A percentile compares a stretch with the other conserved stretches of the same genome.
Evolutionary conservation across 257 asterid species (phyloP).

Genomic region (Solanum dulcamara): DNA sequence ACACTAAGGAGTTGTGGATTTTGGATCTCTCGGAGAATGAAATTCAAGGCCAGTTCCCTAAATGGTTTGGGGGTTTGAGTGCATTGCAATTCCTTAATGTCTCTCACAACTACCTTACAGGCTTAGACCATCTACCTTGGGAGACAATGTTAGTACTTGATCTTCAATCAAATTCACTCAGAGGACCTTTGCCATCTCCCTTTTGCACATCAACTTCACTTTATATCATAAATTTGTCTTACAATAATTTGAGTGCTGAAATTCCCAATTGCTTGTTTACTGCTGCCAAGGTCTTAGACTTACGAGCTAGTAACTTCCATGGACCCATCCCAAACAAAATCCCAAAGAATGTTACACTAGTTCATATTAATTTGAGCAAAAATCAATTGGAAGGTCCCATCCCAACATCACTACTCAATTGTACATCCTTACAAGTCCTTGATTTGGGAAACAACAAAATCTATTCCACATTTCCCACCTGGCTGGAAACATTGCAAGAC

Average conservation of each 20-base stretch:
- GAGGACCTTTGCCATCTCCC: not conserved
- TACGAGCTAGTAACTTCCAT: not conserved
- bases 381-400: not conserved
- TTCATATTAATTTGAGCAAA: not conserved
- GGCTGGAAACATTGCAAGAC: not conserved
- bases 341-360: accelerated
- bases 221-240: not conserved
- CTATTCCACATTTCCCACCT: not conserved
- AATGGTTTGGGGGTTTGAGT: not conserved
- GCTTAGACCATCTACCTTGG: not conserved
- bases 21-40: not conserved
- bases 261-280: not conserved
- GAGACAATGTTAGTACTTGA: not conserved
- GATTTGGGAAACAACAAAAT: not conserved
- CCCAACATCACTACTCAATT: not conserved
- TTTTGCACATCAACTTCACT: not conserved
- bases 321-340: not conserved
- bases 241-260: not conserved
- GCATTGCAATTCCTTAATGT: not conserved
- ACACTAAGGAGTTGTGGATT: accelerated
- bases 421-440: not conserved
- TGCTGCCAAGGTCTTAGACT: accelerated
- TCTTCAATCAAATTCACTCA: not conserved
- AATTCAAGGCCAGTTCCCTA: not conserved
- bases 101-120: not conserved